These are phyloP conservation scores for Podospora anserina DNA, from an alignment of 495 filamentous ascomycete genomes.

Conservation along the genomic window DNA sequence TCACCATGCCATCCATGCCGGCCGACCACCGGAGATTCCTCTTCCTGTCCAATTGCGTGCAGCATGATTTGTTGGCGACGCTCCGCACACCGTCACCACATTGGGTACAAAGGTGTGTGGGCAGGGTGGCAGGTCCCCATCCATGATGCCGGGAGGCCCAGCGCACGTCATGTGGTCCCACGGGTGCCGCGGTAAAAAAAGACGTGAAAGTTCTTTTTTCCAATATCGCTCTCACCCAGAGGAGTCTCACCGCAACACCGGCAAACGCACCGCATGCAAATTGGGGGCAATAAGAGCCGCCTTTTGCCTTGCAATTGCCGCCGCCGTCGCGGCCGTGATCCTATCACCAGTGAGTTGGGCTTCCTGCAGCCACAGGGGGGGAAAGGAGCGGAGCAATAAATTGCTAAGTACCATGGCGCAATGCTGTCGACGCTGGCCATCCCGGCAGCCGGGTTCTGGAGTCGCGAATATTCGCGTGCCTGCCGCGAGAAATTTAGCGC, in stretches of 20 bases:
- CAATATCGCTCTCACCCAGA: background rate
- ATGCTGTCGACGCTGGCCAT: conserved; percentile 7
- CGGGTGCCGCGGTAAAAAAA: background rate
- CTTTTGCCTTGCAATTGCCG: background rate
- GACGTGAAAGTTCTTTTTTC: background rate
- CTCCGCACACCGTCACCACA: background rate
- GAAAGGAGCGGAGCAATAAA: background rate
- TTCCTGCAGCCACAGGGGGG: background rate
- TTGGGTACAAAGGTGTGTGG: background rate
- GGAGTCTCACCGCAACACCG: background rate
- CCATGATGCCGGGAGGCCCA: background rate
- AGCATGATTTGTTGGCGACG: background rate
- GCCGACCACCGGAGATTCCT: background rate
- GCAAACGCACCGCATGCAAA: background rate
- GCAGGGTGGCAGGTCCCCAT: background rate
- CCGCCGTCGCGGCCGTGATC: background rate
- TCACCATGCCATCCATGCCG: background rate
- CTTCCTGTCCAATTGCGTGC: background rate
- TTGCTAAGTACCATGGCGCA: conserved; percentile 8
- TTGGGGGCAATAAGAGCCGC: background rate
- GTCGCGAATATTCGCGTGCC: no score
- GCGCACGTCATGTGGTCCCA: background rate
- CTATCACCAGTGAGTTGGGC: background rate
- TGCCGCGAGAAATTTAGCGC: conserved; percentile 1
- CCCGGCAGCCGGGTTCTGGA: conserved; percentile 12